phyloP scores from a whole-genome alignment of 805 yeast genomes.

The Candida orba region DNA sequence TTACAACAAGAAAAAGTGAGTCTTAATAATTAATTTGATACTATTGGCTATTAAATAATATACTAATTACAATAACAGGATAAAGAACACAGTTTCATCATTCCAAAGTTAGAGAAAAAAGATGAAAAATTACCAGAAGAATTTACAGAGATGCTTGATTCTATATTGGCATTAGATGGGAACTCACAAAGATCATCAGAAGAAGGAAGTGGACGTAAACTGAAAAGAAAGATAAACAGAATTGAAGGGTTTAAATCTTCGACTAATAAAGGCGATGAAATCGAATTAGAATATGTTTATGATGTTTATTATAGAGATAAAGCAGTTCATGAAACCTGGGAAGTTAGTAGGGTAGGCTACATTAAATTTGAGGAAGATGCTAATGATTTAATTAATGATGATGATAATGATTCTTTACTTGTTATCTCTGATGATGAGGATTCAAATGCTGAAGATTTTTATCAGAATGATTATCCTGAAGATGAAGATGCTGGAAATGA shows the following conservation, averaged over 20 bases:
- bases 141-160: conserved; percentile 67
- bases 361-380: conserved; percentile 35
- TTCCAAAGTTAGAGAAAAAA: conserved; percentile 16
- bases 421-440: conserved; percentile 65
- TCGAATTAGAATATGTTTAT: conserved; percentile 71
- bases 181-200: conserved; percentile 8
- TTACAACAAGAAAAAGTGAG: conserved; percentile 15
- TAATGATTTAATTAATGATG: conserved; percentile 26
- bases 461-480: conserved; percentile 90
- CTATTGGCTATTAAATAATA: not conserved
- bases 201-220: conserved; percentile 12
- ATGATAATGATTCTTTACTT: conserved; percentile 33
- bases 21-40: not conserved
- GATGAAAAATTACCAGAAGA: conserved; percentile 44
- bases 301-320: conserved; percentile 75
- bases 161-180: conserved; percentile 39
- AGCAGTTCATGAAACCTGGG: conserved; percentile 47
- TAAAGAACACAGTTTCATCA: conserved; percentile 21
- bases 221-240: conserved; percentile 16
- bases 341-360: conserved; percentile 27
- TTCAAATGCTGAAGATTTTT: conserved; percentile 86
- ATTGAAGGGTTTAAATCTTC: not conserved
- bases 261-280: not conserved
- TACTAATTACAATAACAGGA: conserved; percentile 4
- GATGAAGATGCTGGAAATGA: conserved; percentile 64